A percentile compares a stretch with the other conserved stretches of the same genome.
phyloP scores from a whole-genome alignment of 2,329 filamentous ascomycete genomes.

The Cordyceps farinosa region DNA sequence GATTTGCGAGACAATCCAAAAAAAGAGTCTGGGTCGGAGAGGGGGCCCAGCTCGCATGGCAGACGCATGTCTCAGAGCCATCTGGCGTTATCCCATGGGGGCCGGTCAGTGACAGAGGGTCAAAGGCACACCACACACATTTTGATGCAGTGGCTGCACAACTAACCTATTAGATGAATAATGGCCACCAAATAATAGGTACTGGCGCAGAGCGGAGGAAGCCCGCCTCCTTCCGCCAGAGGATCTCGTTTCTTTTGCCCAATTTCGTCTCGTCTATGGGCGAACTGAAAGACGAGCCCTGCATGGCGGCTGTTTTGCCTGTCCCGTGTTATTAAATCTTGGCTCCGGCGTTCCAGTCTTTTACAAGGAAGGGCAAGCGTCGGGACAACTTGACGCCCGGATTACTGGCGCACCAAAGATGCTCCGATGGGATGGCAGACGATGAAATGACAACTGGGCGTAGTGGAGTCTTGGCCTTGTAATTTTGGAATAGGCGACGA shows the following conservation, averaged over 20 bases:
- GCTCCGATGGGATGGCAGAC: background rate
- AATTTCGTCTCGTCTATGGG: constrained; percentile 4
- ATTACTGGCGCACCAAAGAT: constrained; percentile 2
- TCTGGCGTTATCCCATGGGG: constrained; percentile 8
- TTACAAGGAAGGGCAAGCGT: background rate
- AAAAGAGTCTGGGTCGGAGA: constrained; percentile 9
- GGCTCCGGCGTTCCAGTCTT: no score
- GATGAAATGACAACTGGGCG: background rate
- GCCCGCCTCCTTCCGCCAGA: background rate
- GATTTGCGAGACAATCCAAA: constrained; percentile 9
- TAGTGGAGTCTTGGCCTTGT: background rate
- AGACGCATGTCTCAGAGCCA: constrained; percentile 14
- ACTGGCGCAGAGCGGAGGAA: background rate
- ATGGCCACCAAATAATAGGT: no score
- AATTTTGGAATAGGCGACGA: background rate
- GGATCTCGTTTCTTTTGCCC: constrained; percentile 8
- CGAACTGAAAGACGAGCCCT: background rate
- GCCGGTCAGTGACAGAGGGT: background rate
- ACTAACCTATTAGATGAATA: no score
- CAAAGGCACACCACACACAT: background rate
- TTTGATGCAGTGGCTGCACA: background rate
- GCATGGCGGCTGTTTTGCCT: background rate
- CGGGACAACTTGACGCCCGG: constrained; percentile 8
- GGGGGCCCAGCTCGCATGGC: constrained; percentile 15
- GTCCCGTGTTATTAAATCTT: background rate